These are phyloP conservation scores for Tetradesmus lagerheimii DNA, from an alignment of 139 green algal genomes.

Conservation along the genomic window DNA sequence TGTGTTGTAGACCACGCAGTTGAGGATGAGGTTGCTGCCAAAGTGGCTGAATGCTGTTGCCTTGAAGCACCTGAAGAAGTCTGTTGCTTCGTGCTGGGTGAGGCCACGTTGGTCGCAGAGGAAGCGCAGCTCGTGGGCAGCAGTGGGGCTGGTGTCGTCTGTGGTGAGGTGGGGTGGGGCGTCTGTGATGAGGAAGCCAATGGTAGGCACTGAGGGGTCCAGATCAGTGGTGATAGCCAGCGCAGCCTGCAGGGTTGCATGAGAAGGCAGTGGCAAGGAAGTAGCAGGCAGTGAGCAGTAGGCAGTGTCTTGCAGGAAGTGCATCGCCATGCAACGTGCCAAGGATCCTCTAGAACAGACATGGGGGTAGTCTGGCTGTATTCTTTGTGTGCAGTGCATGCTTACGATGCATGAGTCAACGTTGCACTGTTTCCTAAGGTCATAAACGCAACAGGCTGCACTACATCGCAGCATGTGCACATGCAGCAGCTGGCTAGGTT, in stretches of 20 bases:
- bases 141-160: neutral
- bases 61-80: neutral
- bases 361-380: no score
- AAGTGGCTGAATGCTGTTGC: neutral
- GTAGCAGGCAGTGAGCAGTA: neutral
- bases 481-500: neutral
- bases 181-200: constrained; percentile 41
- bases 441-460: neutral
- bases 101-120: neutral
- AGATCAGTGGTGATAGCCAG: neutral
- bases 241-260: neutral
- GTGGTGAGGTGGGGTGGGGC: neutral
- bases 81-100: no score
- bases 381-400: no score
- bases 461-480: neutral
- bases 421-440: neutral
- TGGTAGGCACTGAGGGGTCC: constrained; percentile 15
- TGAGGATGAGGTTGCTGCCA: constrained; percentile 18
- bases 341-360: no score
- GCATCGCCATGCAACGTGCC: no score
- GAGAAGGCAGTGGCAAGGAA: neutral
- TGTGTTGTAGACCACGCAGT: constrained; percentile 30
- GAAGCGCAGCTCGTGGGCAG: neutral
- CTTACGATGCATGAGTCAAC: neutral
- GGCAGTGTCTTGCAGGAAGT: neutral